phyloP scores from a whole-genome alignment of 257 asterid genomes.

The Asclepias syriaca region DNA sequence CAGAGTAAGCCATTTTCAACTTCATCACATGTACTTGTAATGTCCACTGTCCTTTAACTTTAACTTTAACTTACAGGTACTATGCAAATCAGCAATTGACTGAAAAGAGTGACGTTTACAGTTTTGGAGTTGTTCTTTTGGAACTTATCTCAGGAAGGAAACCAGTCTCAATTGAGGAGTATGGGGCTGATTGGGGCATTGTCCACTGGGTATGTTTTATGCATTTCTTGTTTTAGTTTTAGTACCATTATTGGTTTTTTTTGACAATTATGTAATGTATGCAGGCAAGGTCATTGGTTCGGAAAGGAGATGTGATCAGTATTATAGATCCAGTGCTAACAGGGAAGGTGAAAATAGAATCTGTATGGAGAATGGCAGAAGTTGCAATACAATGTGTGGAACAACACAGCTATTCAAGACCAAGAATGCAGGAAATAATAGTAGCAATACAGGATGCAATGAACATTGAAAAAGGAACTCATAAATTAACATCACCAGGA shows the following conservation, averaged over 20 bases:
- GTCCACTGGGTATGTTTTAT: slow-evolving; percentile 79
- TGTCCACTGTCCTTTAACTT: background rate
- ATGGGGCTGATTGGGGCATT: slow-evolving; percentile 93
- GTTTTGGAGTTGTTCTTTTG: slow-evolving; percentile 90
- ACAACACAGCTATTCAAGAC: slow-evolving; percentile 68
- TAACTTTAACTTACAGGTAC: slow-evolving; percentile 45
- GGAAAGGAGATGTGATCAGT: slow-evolving; percentile 91
- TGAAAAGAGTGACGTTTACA: slow-evolving; percentile 93
- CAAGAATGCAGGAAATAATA: slow-evolving; percentile 89
- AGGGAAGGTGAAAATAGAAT: slow-evolving; percentile 68
- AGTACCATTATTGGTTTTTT: too few relatives aligned
- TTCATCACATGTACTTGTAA: background rate
- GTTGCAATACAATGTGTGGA: slow-evolving; percentile 89
- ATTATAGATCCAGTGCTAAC: slow-evolving; percentile 59
- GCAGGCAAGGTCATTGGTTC: slow-evolving; percentile 84
- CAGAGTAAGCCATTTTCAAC: slow-evolving; percentile 55
- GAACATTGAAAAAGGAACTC: slow-evolving; percentile 82
- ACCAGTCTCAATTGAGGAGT: slow-evolving; percentile 78
- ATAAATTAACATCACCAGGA: slow-evolving; percentile 44
- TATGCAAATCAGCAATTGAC: slow-evolving; percentile 94
- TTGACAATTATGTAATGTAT: too few relatives aligned
- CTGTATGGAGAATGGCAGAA: slow-evolving; percentile 90
- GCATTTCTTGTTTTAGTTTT: background rate
- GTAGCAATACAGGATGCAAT: slow-evolving; percentile 77
- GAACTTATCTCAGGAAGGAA: slow-evolving; percentile 91